Percentiles rank a stretch among this genome's conserved stretches.
Evolutionary conservation across 2,329 filamentous ascomycete genomes (phyloP).

Genomic region (Aspergillus hortae): DNA sequence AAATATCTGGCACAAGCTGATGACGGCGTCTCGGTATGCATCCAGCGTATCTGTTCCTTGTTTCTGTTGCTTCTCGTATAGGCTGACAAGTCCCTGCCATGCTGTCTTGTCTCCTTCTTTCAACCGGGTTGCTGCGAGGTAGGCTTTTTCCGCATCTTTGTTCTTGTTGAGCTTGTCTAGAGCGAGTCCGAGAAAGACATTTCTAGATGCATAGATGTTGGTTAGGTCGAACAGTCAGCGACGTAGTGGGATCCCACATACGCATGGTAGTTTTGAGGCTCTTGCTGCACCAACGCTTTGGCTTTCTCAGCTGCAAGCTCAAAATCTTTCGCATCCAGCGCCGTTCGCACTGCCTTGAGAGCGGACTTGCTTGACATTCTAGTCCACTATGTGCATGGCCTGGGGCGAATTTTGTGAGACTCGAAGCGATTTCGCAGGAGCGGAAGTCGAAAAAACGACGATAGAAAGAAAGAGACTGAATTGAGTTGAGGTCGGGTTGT

Average conservation of each 20-base stretch:
- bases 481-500: slow-evolving; percentile 9
- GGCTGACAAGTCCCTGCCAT: slow-evolving; percentile 82
- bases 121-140: slow-evolving; percentile 66
- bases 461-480: background rate
- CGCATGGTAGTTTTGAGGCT: slow-evolving; percentile 79
- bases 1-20: slow-evolving; percentile 73
- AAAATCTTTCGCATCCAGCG: slow-evolving; percentile 74
- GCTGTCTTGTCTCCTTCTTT: slow-evolving; percentile 76
- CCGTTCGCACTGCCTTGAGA: slow-evolving; percentile 76
- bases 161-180: slow-evolving; percentile 70
- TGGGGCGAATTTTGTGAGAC: background rate
- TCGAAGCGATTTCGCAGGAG: background rate
- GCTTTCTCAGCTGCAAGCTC: slow-evolving; percentile 70
- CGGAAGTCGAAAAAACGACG: background rate
- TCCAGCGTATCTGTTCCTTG: slow-evolving; percentile 66
- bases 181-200: slow-evolving; percentile 84
- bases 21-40: slow-evolving; percentile 69
- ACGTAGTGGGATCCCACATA: slow-evolving; percentile 39
- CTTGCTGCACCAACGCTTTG: slow-evolving; percentile 64
- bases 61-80: slow-evolving; percentile 83
- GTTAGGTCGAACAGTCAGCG: slow-evolving; percentile 7
- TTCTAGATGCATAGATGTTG: slow-evolving; percentile 42
- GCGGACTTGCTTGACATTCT: slow-evolving; percentile 60
- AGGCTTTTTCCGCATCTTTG: slow-evolving; percentile 72
- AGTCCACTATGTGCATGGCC: slow-evolving; percentile 16